Percentiles rank a stretch among this genome's conserved stretches.
Conservation (phyloP, 2,329 filamentous ascomycete species). For the Karstenula rhodostoma region DNA sequence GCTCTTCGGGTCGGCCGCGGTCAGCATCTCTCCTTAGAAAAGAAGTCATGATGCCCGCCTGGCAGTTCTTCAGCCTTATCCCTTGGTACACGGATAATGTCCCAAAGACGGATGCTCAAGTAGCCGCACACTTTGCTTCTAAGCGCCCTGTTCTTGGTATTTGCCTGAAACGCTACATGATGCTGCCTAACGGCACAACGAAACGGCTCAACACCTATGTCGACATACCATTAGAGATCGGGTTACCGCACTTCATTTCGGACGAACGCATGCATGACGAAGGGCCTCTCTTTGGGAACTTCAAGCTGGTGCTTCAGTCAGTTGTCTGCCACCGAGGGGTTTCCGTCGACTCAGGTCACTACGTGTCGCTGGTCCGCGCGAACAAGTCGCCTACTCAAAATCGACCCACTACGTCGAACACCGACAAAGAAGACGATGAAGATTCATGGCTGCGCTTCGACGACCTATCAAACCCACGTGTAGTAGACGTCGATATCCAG, state of each 20-base stretch:
- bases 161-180: conserved; percentile 88
- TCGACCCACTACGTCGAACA: conserved; percentile 53
- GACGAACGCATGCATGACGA: conserved; percentile 75
- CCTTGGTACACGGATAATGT: conserved; percentile 87
- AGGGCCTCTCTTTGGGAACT: conserved; percentile 80
- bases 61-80: conserved; percentile 95
- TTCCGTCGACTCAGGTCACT: conserved; percentile 88
- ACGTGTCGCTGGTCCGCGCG: conserved; percentile 83
- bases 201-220: conserved; percentile 81
- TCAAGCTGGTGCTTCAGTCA: conserved; percentile 90
- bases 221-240: conserved; percentile 87
- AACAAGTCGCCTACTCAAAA: conserved; percentile 53
- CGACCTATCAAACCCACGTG: conserved; percentile 77
- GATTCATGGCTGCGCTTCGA: conserved; percentile 85
- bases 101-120: conserved; percentile 74
- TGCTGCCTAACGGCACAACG: conserved; percentile 73
- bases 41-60: conserved; percentile 93
- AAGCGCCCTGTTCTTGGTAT: conserved; percentile 88
- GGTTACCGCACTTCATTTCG: conserved; percentile 86
- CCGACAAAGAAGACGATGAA: conserved; percentile 58
- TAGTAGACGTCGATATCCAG: conserved; percentile 79
- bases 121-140: conserved; percentile 86
- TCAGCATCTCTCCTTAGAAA: conserved; percentile 63
- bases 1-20: conserved; percentile 43
- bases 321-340: conserved; percentile 91